These are phyloP conservation scores for Austroboletus rostrupii DNA, from an alignment of 1,284 basidiomycete species.

Conservation along the genomic window DNA sequence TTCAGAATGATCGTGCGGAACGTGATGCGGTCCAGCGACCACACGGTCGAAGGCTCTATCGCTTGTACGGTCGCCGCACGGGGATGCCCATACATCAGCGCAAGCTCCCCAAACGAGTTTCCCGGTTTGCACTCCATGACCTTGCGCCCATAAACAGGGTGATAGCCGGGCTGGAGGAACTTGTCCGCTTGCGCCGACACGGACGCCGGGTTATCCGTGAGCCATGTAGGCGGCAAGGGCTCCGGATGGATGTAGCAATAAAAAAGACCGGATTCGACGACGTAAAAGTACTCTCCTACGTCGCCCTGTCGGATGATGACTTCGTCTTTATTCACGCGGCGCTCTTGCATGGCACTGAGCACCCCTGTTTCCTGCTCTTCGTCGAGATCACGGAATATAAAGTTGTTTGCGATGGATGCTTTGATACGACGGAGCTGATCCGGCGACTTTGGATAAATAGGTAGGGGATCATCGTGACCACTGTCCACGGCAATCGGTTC, in stretches of 20 bases:
- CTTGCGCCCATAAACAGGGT: conserved; percentile 73
- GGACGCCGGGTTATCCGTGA: conserved; percentile 39
- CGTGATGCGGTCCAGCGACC: conserved; percentile 95
- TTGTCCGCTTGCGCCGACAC: conserved; percentile 39
- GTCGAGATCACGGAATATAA: conserved; percentile 95
- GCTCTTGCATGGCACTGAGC: conserved; percentile 94
- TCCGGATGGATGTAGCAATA: conserved; percentile 83
- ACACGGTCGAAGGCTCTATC: conserved; percentile 80
- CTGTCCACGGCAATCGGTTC: conserved; percentile 89
- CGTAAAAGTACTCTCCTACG: conserved; percentile 96
- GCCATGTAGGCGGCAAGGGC: conserved; percentile 56
- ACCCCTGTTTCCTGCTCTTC: conserved; percentile 94
- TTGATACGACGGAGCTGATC: conserved; percentile 89
- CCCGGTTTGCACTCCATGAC: conserved; percentile 86
- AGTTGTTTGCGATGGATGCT: conserved; percentile 82
- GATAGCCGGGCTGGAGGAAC: conserved; percentile 61
- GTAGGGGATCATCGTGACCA: conserved; percentile 59
- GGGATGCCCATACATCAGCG: conserved; percentile 96
- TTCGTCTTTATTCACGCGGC: conserved; percentile 66
- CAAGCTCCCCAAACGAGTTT: conserved; percentile 92
- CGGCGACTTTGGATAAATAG: conserved; percentile 77
- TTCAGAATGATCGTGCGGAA: conserved; percentile 98
- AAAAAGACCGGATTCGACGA: conserved; percentile 87
- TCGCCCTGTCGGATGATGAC: conserved; percentile 96
- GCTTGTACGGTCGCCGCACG: conserved; percentile 93